Conservation (phyloP, 1,284 basidiomycete genomes). For the Takashimella koratensis region DNA sequence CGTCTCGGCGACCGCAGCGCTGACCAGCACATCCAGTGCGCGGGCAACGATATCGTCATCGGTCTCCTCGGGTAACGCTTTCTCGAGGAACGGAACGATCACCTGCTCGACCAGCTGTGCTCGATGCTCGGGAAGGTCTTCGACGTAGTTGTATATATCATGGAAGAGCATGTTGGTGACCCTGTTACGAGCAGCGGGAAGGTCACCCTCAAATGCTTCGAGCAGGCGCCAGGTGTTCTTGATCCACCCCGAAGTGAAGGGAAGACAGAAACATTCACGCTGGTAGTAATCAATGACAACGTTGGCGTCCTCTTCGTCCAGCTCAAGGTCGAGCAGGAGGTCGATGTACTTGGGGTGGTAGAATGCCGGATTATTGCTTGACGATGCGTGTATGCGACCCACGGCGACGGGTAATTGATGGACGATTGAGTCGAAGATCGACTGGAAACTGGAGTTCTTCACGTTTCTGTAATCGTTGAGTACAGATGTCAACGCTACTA, state of each 20-base stretch:
- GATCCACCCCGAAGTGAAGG: constrained; percentile 52
- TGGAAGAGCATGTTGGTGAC: constrained; percentile 45
- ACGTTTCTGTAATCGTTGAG: neutral
- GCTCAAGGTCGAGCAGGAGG: constrained; percentile 47
- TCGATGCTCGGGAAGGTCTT: constrained; percentile 46
- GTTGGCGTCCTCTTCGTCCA: constrained; percentile 47
- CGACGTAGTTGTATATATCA: constrained; percentile 48
- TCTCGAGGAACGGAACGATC: constrained; percentile 50
- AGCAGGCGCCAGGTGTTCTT: constrained; percentile 50
- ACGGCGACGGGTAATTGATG: constrained; percentile 38
- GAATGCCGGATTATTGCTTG: constrained; percentile 24
- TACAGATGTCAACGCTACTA: no score
- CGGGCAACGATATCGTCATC: constrained; percentile 42
- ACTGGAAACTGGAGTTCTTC: constrained; percentile 6
- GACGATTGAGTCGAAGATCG: constrained; percentile 26
- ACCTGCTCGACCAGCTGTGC: constrained; percentile 46
- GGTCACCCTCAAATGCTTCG: constrained; percentile 39
- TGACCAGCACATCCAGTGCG: constrained; percentile 44
- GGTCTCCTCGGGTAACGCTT: constrained; percentile 41
- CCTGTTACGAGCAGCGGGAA: constrained; percentile 33
- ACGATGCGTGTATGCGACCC: constrained; percentile 33
- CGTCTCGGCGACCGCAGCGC: constrained; percentile 48
- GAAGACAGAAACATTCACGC: constrained; percentile 50
- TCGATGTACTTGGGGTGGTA: constrained; percentile 45
- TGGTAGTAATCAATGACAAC: constrained; percentile 52